A percentile compares a stretch with the other conserved stretches of the same genome.
Conservation (phyloP, 192 early-diverging fungal genomes). For the Backusella mclennaniae region DNA sequence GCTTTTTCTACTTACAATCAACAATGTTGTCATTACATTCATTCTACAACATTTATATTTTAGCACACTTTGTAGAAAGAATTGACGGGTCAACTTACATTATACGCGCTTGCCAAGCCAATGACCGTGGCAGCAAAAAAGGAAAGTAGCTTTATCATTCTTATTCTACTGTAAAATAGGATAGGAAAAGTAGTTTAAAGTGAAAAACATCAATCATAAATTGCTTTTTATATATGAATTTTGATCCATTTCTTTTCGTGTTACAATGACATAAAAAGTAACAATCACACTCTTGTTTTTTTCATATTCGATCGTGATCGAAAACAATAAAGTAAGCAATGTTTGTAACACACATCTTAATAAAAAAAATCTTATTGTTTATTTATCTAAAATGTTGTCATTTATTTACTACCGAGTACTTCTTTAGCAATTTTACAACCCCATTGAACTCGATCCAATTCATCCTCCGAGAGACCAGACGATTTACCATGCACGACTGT, state of each 20-base stretch:
- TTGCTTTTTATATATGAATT: not conserved
- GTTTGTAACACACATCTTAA: not conserved
- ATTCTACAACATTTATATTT: slow-evolving; percentile 8
- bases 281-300: not conserved
- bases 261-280: not conserved
- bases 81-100: not conserved
- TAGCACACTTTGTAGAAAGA: not conserved
- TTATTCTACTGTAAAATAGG: not conserved
- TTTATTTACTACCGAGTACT: slow-evolving; percentile 30
- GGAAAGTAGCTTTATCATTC: not conserved
- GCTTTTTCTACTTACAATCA: slow-evolving; percentile 22
- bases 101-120: slow-evolving; percentile 5
- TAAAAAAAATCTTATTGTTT: slow-evolving; percentile 9
- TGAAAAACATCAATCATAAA: not conserved
- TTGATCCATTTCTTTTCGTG: not conserved
- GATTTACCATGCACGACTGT: slow-evolving; percentile 64
- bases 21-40: slow-evolving; percentile 39
- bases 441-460: slow-evolving; percentile 63
- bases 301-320: not conserved
- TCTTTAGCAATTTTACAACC: slow-evolving; percentile 67
- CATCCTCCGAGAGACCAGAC: slow-evolving; percentile 55
- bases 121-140: not conserved
- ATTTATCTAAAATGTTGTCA: not conserved
- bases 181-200: not conserved
- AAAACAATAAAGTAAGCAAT: not conserved